Evolutionary conservation across 2,329 filamentous ascomycete species (phyloP).

Genomic region (Metarhizium robertsii): DNA sequence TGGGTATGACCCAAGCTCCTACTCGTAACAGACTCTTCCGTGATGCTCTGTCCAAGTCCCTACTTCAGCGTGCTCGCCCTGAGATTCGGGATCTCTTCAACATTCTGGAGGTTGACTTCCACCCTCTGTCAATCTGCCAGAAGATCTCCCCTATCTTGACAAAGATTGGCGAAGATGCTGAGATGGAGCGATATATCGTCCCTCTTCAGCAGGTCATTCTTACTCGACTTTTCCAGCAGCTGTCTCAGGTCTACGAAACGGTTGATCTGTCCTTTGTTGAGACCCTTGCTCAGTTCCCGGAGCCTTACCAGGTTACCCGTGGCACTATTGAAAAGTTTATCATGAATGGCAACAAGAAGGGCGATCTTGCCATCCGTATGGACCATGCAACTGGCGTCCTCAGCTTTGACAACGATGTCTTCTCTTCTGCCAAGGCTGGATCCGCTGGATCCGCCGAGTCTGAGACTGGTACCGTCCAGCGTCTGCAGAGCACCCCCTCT

Average conservation of each 20-base stretch:
- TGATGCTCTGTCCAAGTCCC: conserved; percentile 88
- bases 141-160: conserved; percentile 95
- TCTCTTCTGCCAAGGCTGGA: conserved; percentile 89
- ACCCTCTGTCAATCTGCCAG: conserved; percentile 95
- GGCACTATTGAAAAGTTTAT: conserved; percentile 99
- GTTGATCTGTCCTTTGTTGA: conserved; percentile 92
- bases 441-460: conserved; percentile 82
- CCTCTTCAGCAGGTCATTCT: conserved; percentile 98
- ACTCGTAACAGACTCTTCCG: conserved; percentile 89
- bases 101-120: conserved; percentile 98
- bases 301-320: conserved; percentile 86
- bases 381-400: conserved; percentile 92
- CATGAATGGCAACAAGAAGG: conserved; percentile 99
- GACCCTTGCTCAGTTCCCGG: conserved; percentile 88
- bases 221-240: conserved; percentile 94
- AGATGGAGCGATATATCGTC: conserved; percentile 95
- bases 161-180: conserved; percentile 85
- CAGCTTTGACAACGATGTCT: conserved; percentile 96
- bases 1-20: conserved; percentile 85
- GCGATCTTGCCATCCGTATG: conserved; percentile 90
- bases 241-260: conserved; percentile 98
- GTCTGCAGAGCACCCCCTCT: conserved; percentile 92
- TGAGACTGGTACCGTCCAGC: conserved; percentile 78
- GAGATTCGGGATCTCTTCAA: conserved; percentile 98
- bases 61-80: conserved; percentile 83